Percentiles rank a stretch among this genome's conserved stretches.
These are phyloP conservation scores for Blastobotrys elegans DNA, from an alignment of 1,139 yeast genomes.

Conservation along the genomic window DNA sequence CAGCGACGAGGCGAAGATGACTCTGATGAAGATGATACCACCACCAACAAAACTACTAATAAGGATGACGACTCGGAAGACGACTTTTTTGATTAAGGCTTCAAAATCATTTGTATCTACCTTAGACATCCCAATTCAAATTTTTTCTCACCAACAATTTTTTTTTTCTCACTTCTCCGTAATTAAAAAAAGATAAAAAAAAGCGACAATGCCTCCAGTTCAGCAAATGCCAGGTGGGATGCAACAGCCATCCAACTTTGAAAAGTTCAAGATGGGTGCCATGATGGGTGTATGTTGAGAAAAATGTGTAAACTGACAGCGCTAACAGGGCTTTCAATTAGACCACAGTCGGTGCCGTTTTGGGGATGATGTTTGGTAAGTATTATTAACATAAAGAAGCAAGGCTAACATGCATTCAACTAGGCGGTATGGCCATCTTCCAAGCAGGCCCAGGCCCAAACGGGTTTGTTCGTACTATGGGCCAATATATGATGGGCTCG, in stretches of 20 bases:
- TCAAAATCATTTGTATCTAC: no score
- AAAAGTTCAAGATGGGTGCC: constrained; percentile 96
- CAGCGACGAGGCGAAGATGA: constrained; percentile 26
- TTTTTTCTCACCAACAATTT: not conserved
- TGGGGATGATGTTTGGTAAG: constrained; percentile 83
- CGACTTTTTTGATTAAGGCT: constrained; percentile 34
- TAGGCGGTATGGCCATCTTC: constrained; percentile 71
- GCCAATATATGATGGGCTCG: constrained; percentile 94
- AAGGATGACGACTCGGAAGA: constrained; percentile 30
- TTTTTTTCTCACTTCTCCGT: not conserved
- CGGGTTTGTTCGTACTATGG: constrained; percentile 93
- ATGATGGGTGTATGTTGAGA: constrained; percentile 67
- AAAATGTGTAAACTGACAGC: not conserved
- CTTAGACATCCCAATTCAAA: no score
- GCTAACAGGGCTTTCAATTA: constrained; percentile 17
- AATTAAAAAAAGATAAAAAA: no score
- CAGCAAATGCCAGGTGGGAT: constrained; percentile 58
- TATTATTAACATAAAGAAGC: not conserved
- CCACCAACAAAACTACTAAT: no score
- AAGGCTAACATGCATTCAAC: not conserved
- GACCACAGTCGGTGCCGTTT: constrained; percentile 91
- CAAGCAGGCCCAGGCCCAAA: constrained; percentile 98
- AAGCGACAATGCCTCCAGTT: constrained; percentile 67
- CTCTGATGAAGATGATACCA: constrained; percentile 15
- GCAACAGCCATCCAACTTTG: constrained; percentile 82